Percentiles rank a stretch among this genome's conserved stretches.
Conservation (phyloP, 352 stramenopile genomes). For the Phytophthora capsici region DNA sequence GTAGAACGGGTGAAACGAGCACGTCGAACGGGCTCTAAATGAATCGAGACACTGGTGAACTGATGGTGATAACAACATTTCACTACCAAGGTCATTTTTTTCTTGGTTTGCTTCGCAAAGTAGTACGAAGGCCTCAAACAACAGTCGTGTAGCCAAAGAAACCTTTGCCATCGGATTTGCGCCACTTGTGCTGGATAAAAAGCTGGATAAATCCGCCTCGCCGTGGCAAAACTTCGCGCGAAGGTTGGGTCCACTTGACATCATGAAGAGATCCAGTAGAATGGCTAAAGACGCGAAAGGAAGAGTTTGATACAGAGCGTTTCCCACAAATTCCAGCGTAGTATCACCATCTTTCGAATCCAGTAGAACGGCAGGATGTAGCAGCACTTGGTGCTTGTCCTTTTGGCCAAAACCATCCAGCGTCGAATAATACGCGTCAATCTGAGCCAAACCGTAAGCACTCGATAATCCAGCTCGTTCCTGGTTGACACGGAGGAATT, state of each 20-base stretch:
- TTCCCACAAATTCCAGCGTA: constrained; percentile 12
- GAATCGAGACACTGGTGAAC: constrained; percentile 15
- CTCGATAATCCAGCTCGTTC: constrained; percentile 33
- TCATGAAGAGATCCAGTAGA: constrained; percentile 82
- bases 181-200: constrained; percentile 1
- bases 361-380: constrained; percentile 48
- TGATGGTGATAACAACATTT: not conserved
- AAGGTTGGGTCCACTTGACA: constrained; percentile 65
- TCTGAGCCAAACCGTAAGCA: constrained; percentile 57
- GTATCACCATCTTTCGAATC: not conserved
- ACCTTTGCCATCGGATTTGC: not conserved
- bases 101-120: constrained; percentile 27
- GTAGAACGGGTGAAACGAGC: constrained; percentile 70
- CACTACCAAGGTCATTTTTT: not conserved
- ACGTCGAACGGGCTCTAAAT: constrained; percentile 30
- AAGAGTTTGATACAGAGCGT: constrained; percentile 59
- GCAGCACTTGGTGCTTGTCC: constrained; percentile 78
- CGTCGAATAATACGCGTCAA: constrained; percentile 81
- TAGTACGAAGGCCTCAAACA: constrained; percentile 45
- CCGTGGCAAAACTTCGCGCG: constrained; percentile 79
- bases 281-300: constrained; percentile 48
- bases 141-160: constrained; percentile 40
- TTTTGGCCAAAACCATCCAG: constrained; percentile 79
- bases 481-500: constrained; percentile 62
- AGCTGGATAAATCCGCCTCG: constrained; percentile 50